phyloP scores from a whole-genome alignment of 2,329 filamentous ascomycete species.

The Torrubiellomyces zombiae region DNA sequence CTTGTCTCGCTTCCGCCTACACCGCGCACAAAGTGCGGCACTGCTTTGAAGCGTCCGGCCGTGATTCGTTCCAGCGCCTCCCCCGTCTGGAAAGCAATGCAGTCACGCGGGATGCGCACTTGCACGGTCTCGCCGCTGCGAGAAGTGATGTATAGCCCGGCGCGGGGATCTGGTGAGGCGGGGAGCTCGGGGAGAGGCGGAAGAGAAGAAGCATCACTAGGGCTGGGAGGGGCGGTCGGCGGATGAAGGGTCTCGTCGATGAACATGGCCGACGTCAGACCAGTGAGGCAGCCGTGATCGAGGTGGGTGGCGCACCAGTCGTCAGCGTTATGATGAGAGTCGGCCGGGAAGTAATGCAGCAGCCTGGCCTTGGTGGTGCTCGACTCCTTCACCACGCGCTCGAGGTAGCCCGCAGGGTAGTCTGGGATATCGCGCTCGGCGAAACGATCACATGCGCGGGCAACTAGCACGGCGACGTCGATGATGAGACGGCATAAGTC shows the following conservation, averaged over 20 bases:
- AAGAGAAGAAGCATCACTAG: conserved; percentile 12
- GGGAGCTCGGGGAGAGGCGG: conserved; percentile 52
- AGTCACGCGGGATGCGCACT: conserved; percentile 78
- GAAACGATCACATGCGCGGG: conserved; percentile 76
- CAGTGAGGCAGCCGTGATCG: conserved; percentile 87
- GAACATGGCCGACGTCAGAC: conserved; percentile 91
- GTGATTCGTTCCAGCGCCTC: conserved; percentile 87
- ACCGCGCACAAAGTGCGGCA: conserved; percentile 87
- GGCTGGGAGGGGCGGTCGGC: conserved; percentile 19
- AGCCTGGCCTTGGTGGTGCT: conserved; percentile 81
- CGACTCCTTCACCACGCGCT: conserved; percentile 71
- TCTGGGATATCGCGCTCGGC: conserved; percentile 61
- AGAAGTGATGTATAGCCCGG: conserved; percentile 88
- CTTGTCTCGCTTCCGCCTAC: conserved; percentile 46
- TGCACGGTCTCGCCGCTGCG: conserved; percentile 71
- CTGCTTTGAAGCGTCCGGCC: conserved; percentile 76
- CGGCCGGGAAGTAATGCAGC: conserved; percentile 77
- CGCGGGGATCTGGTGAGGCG: conserved; percentile 61
- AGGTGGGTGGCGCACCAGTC: conserved; percentile 90
- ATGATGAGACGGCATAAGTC: conserved; percentile 72
- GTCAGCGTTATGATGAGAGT: conserved; percentile 35
- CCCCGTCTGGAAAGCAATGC: conserved; percentile 90
- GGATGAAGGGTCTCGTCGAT: conserved; percentile 71
- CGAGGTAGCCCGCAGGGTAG: conserved; percentile 66
- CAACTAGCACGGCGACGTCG: conserved; percentile 75